Evolutionary conservation across 1,284 basidiomycete species (phyloP).

Genomic region (Inonotus hispidus): DNA sequence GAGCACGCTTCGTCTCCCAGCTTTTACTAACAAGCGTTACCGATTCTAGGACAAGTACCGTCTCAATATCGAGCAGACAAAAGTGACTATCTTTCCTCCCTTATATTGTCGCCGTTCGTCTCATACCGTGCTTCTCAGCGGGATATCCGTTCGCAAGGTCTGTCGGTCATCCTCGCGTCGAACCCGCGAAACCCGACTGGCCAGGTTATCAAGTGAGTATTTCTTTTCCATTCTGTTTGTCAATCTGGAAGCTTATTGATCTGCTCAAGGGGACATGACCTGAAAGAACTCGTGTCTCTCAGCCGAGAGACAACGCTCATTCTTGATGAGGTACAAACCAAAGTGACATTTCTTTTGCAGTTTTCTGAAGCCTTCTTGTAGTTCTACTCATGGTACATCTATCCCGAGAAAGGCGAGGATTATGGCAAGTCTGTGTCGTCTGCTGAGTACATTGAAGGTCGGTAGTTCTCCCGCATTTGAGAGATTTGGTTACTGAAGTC

Average conservation of each 20-base stretch:
- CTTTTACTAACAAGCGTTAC: not conserved
- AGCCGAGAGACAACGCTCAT: constrained; percentile 77
- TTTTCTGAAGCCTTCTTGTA: constrained; percentile 26
- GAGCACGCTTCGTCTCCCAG: not conserved
- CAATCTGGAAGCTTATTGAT: constrained; percentile 5
- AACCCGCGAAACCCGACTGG: constrained; percentile 94
- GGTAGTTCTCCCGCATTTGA: not conserved
- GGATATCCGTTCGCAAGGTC: constrained; percentile 75
- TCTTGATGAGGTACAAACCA: constrained; percentile 71
- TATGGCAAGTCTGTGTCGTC: constrained; percentile 78
- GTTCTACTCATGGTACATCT: constrained; percentile 93
- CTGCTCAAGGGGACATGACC: constrained; percentile 60
- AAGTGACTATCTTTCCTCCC: constrained; percentile 18
- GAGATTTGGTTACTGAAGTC: not conserved
- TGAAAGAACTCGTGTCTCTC: constrained; percentile 74
- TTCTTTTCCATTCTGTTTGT: not conserved
- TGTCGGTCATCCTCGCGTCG: constrained; percentile 83
- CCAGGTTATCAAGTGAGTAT: constrained; percentile 50
- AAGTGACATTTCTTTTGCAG: not conserved
- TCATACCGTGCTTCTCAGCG: constrained; percentile 35
- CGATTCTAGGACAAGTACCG: constrained; percentile 48
- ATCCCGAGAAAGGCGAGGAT: constrained; percentile 72
- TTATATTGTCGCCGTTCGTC: not conserved
- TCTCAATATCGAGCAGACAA: constrained; percentile 60
- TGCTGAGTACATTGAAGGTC: constrained; percentile 68